These are phyloP conservation scores for Huntiella bhutanensis DNA, from an alignment of 2,329 filamentous ascomycete genomes.

Conservation along the genomic window DNA sequence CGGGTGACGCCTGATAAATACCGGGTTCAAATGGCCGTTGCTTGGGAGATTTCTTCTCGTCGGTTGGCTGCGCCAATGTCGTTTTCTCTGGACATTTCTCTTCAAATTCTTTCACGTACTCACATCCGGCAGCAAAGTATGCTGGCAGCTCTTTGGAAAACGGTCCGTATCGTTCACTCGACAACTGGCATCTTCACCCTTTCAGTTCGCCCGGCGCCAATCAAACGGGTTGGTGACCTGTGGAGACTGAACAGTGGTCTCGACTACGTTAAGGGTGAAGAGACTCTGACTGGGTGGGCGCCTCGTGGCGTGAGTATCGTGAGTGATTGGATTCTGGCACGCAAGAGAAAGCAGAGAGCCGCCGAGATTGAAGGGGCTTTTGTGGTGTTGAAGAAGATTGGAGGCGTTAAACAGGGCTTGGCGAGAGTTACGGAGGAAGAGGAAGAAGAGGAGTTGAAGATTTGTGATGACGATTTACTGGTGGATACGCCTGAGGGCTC, in stretches of 20 bases:
- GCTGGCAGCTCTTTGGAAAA: slow-evolving; percentile 73
- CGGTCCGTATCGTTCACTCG: slow-evolving; percentile 69
- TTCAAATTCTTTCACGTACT: slow-evolving; percentile 67
- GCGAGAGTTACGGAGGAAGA: slow-evolving; percentile 15
- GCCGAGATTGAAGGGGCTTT: slow-evolving; percentile 65
- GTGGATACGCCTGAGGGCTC: slow-evolving; percentile 37
- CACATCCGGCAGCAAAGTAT: slow-evolving; percentile 76
- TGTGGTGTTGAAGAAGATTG: slow-evolving; percentile 42
- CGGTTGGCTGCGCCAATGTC: slow-evolving; percentile 76
- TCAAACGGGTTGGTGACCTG: slow-evolving; percentile 78
- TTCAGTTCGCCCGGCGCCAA: slow-evolving; percentile 67
- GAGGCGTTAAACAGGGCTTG: slow-evolving; percentile 17
- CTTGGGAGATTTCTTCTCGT: slow-evolving; percentile 69
- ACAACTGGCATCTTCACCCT: slow-evolving; percentile 74
- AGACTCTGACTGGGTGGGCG: slow-evolving; percentile 65
- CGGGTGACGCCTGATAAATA: slow-evolving; percentile 84
- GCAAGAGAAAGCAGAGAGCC: slow-evolving; percentile 53
- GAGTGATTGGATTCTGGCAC: slow-evolving; percentile 62
- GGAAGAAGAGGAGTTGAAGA: slow-evolving; percentile 12
- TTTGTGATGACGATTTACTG: slow-evolving; percentile 33
- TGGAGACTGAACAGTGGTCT: slow-evolving; percentile 94
- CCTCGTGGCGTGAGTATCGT: slow-evolving; percentile 80
- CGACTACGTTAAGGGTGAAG: slow-evolving; percentile 92
- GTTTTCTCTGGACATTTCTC: slow-evolving; percentile 61
- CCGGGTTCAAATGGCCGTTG: slow-evolving; percentile 68